Conservation (phyloP, 2,329 filamentous ascomycete species). For the Ascochyta viciae-villosae region DNA sequence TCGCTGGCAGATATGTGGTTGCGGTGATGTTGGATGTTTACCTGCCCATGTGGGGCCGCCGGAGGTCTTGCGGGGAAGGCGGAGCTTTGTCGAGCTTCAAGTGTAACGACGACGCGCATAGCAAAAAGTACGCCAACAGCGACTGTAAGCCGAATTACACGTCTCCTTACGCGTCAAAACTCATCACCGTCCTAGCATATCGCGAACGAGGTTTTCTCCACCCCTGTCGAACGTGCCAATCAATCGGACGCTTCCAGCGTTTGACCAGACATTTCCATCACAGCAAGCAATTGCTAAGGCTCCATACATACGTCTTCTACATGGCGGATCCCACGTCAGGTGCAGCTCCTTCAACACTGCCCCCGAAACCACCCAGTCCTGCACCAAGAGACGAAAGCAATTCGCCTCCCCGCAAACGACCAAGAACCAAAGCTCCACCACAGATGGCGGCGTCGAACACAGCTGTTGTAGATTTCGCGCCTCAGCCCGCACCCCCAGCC, state of each 20-base stretch:
- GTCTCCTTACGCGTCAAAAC: constrained; percentile 1
- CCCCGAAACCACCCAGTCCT: constrained; percentile 13
- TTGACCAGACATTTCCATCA: too few species aligned
- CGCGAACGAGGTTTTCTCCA: not conserved
- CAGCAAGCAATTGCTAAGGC: not conserved
- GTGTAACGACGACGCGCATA: not conserved
- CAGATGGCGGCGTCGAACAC: constrained; percentile 2
- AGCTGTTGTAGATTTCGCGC: not conserved
- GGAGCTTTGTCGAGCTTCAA: constrained; percentile 19
- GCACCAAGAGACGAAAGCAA: constrained; percentile 17
- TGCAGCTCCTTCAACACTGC: not conserved
- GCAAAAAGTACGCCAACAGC: not conserved
- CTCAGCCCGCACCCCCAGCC: not conserved
- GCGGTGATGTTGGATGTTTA: constrained; percentile 12
- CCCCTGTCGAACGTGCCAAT: too few species aligned
- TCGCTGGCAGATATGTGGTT: not conserved
- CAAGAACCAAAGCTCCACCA: constrained; percentile 44
- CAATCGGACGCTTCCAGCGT: too few species aligned
- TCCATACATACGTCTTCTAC: not conserved
- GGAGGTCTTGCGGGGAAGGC: constrained; percentile 22
- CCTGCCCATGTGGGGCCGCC: constrained; percentile 20
- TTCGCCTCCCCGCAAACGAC: constrained; percentile 40
- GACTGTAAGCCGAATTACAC: not conserved
- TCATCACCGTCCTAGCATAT: not conserved
- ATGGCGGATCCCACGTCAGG: not conserved